Evolutionary conservation across 306 rosid genomes (phyloP), one percentile per base, ranked within the genome.

Genomic region (Vicia sativa): DNA sequence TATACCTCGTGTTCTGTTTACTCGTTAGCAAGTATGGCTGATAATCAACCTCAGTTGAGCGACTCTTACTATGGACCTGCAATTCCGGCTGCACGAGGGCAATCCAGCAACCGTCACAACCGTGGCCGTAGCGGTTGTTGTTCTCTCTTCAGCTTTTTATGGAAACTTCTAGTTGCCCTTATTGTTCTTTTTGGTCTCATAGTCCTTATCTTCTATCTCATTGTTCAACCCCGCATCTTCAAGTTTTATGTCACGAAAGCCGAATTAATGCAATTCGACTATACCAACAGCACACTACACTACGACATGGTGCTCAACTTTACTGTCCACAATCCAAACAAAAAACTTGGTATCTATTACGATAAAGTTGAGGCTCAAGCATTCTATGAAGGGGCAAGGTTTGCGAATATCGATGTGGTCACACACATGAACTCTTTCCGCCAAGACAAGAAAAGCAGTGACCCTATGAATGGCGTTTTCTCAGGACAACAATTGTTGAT

Each of bases 211-310:
- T 80, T 91, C 79, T 91, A 83, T 79, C 89, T 88, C 44, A 45
- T 88, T 6, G 76, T 87, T 37, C 87, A 78, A 4, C 97, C 96
- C 1, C 86, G 78, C 12, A 2, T 44, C 11, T 65, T 89, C 82
- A 83, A 82, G 16, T 85, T 83, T 39, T 74, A 83, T 46, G 90
- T 83, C 28, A 79, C 73, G 0, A 72, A 84, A 7, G 84, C 90
- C 14, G 9, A 72, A 2, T 78, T 91, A 37, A 82, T 84, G 1
- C 80, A 79, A 35, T 89, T 89, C 53, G 83, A 84, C 15, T 77
- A 75, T 74, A 31, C 44, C 65, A 80, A 73, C 81, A 65, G 13
- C 65, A 87, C 83, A 34, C 72, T 76, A 23, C 34, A 9, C 13
- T 83, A 64, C 65, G 69, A 79, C 79, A 65, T 81, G 66, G 78